Conservation (phyloP, 2,329 filamentous ascomycete species). For the Ophiostoma ulmi region DNA sequence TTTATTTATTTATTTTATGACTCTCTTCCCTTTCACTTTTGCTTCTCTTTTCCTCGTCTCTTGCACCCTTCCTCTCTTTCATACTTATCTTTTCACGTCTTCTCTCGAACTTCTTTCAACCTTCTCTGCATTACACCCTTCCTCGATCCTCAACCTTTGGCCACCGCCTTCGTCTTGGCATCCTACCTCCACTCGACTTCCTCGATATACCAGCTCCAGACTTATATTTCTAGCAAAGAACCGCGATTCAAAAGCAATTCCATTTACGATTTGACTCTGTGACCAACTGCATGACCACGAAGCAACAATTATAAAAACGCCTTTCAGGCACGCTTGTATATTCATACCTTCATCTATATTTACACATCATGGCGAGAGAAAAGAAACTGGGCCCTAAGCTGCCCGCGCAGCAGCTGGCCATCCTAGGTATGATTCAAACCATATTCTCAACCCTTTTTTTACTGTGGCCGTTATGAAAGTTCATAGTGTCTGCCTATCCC, state of each 20-base stretch:
- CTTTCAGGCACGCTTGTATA: background rate
- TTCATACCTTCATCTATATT: background rate
- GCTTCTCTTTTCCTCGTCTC: background rate
- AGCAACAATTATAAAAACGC: background rate
- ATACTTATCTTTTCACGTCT: constrained; percentile 2
- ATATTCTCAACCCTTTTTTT: background rate
- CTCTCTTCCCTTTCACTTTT: background rate
- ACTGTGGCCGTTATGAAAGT: constrained; percentile 3
- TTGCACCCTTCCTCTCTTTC: background rate
- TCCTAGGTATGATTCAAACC: constrained; percentile 56
- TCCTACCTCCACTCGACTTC: background rate
- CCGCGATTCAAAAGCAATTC: background rate
- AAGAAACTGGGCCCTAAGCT: constrained; percentile 51
- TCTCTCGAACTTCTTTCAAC: background rate
- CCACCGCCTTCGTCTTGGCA: constrained; percentile 4
- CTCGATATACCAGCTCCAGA: constrained; percentile 3
- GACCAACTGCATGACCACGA: background rate
- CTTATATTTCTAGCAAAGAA: background rate
- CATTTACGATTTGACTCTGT: background rate
- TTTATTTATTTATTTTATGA: background rate
- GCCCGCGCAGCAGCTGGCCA: constrained; percentile 69
- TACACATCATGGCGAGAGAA: constrained; percentile 28
- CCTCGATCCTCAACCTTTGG: no score
- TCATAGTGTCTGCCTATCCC: background rate
- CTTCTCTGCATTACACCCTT: background rate